Percentiles rank a stretch among this genome's conserved stretches.
Conservation (phyloP, 2,329 filamentous ascomycete genomes). For the Cadophora sp. region DNA sequence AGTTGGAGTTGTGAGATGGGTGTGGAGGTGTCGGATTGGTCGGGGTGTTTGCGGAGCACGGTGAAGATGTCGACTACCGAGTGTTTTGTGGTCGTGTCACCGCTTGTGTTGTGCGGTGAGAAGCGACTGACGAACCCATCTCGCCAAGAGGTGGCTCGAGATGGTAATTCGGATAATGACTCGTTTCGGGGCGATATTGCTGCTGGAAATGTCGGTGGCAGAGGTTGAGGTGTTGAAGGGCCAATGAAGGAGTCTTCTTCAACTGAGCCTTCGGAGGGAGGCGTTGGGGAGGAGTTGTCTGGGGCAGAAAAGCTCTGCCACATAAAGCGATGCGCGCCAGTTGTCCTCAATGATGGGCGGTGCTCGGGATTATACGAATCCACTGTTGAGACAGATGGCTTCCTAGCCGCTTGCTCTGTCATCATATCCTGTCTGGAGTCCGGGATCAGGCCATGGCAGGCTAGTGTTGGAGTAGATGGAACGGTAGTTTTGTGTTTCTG, state of each 20-base stretch:
- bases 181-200: slow-evolving; percentile 18
- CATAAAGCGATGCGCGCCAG: slow-evolving; percentile 41
- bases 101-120: slow-evolving; percentile 28
- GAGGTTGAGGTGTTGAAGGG: slow-evolving; percentile 33
- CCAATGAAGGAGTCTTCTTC: slow-evolving; percentile 36
- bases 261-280: slow-evolving; percentile 33
- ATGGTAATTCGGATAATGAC: slow-evolving; percentile 23
- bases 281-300: slow-evolving; percentile 25
- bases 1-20: slow-evolving; percentile 38
- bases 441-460: slow-evolving; percentile 41
- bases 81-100: slow-evolving; percentile 23
- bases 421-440: slow-evolving; percentile 30
- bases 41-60: slow-evolving; percentile 32
- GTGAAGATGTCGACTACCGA: slow-evolving; percentile 38
- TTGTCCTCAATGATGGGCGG: slow-evolving; percentile 18
- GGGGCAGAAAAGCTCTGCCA: slow-evolving; percentile 38
- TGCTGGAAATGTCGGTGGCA: slow-evolving; percentile 20
- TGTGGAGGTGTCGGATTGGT: slow-evolving; percentile 24
- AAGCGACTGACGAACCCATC: slow-evolving; percentile 34
- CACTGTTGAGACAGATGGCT: slow-evolving; percentile 32
- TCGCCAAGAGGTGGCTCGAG: slow-evolving; percentile 34
- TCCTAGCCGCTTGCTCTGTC: slow-evolving; percentile 24
- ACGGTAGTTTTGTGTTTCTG: slow-evolving; percentile 26
- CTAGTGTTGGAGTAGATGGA: slow-evolving; percentile 38
- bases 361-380: slow-evolving; percentile 25